A percentile compares a stretch with the other conserved stretches of the same genome.
Evolutionary conservation across 495 filamentous ascomycete species (phyloP).

Genomic region (Trichocladium antarcticum): DNA sequence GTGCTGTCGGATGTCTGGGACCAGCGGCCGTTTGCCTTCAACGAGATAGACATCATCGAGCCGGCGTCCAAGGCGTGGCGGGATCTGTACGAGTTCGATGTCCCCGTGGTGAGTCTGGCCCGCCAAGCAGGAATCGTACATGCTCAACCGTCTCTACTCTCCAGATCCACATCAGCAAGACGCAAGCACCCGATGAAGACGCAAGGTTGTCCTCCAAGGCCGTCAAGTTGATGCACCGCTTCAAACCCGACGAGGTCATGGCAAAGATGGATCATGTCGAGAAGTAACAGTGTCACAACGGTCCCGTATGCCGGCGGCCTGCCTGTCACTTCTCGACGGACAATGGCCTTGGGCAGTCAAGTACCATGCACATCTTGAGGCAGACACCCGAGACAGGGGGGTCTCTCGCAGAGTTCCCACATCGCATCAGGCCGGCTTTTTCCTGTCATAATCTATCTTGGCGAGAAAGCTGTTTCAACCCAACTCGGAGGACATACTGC

Average conservation of each 20-base stretch:
- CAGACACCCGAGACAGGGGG: background rate
- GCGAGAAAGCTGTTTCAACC: background rate
- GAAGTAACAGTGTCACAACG: slow-evolving; percentile 17
- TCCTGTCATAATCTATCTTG: background rate
- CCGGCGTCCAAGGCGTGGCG: slow-evolving; percentile 57
- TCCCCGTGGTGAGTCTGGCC: slow-evolving; percentile 54
- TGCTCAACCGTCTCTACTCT: slow-evolving; percentile 19
- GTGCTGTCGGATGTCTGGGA: slow-evolving; percentile 62
- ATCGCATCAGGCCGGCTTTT: background rate
- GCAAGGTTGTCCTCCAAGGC: slow-evolving; percentile 46
- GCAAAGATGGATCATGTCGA: slow-evolving; percentile 58
- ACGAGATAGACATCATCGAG: slow-evolving; percentile 70
- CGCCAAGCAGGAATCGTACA: background rate
- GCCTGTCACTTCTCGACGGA: too few relatives aligned
- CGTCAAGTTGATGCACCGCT: slow-evolving; percentile 75
- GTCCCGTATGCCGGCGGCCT: background rate
- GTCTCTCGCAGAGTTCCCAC: background rate
- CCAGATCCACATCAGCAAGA: slow-evolving; percentile 57
- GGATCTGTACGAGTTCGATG: slow-evolving; percentile 79
- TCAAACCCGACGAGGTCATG: slow-evolving; percentile 57
- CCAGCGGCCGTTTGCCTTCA: slow-evolving; percentile 57
- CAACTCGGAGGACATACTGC: background rate
- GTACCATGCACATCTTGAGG: background rate
- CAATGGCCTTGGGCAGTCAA: too few relatives aligned
- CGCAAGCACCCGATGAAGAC: slow-evolving; percentile 36